Conservation (phyloP, 495 filamentous ascomycete genomes). For the Aspergillus wentii region DNA sequence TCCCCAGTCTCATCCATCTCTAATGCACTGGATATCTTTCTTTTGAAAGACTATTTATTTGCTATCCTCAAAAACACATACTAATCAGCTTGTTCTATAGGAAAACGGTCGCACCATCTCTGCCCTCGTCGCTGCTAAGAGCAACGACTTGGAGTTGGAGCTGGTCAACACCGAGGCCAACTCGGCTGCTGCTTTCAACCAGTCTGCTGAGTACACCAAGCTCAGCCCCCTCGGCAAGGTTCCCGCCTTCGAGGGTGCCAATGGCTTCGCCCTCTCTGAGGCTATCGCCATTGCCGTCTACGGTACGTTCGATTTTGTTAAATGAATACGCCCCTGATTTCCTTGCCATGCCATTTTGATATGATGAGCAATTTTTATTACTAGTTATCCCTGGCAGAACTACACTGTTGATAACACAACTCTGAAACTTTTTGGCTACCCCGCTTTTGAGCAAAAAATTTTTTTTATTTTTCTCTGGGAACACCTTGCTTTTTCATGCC, state of each 20-base stretch:
- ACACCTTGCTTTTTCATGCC: conserved; percentile 3
- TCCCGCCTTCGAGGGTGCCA: conserved; percentile 85
- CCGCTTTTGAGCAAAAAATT: conserved; percentile 24
- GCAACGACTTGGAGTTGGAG: conserved; percentile 88
- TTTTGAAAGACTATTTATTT: conserved; percentile 1
- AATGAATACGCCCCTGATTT: too few relatives aligned
- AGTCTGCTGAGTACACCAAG: conserved; percentile 70
- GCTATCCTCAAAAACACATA: background rate
- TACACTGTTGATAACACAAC: conserved; percentile 68
- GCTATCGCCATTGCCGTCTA: conserved; percentile 95
- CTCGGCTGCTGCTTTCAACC: conserved; percentile 28
- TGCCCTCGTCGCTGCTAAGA: conserved; percentile 89
- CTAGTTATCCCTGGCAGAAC: conserved; percentile 99
- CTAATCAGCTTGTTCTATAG: conserved; percentile 37
- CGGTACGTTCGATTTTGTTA: conserved; percentile 57
- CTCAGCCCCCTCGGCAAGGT: conserved; percentile 84
- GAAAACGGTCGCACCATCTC: conserved; percentile 83
- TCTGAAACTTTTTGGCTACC: conserved; percentile 49
- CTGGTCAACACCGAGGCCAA: conserved; percentile 60
- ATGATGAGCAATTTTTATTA: conserved; percentile 78
- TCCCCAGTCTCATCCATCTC: conserved; percentile 2
- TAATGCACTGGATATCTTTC: too few relatives aligned
- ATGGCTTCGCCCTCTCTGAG: conserved; percentile 88
- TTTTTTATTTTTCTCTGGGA: conserved; percentile 9
- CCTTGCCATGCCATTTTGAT: conserved; percentile 17